Evolutionary conservation across 2,329 filamentous ascomycete genomes (phyloP).

Genomic region (Drechmeria coniospora): DNA sequence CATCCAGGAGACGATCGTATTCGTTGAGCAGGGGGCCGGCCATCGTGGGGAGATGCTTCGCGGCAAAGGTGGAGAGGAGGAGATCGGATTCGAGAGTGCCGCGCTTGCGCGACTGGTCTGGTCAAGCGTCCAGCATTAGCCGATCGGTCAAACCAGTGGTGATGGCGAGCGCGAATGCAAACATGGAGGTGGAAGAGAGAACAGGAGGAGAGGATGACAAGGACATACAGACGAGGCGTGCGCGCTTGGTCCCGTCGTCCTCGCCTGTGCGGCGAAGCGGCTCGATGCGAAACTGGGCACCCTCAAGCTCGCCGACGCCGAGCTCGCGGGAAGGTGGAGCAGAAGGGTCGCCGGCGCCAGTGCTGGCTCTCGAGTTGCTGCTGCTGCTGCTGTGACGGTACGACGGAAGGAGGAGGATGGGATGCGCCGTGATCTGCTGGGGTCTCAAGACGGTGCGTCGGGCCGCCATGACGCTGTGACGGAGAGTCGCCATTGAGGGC

Average conservation of each 20-base stretch:
- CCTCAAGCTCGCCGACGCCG: conserved; percentile 73
- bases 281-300: conserved; percentile 74
- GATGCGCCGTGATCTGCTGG: too few species aligned
- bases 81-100: conserved; percentile 93
- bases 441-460: too few species aligned
- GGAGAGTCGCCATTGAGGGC: too few species aligned
- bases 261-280: conserved; percentile 77
- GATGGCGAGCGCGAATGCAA: too few species aligned
- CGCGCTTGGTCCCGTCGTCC: conserved; percentile 71
- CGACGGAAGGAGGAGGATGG: conserved; percentile 8
- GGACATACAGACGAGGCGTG: conserved; percentile 56
- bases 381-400: too few species aligned
- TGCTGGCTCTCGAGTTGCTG: not conserved
- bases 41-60: conserved; percentile 63
- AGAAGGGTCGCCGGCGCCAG: not conserved
- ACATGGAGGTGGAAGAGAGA: conserved; percentile 3
- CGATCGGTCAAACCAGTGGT: too few species aligned
- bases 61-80: conserved; percentile 87
- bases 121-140: too few species aligned
- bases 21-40: conserved; percentile 55
- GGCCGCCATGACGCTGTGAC: too few species aligned
- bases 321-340: conserved; percentile 35
- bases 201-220: conserved; percentile 2
- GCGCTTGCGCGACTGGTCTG: conserved; percentile 93
- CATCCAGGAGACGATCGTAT: conserved; percentile 88